Evolutionary conservation across 176 grass and related monocot genomes (phyloP).

Genomic region (Musa itinerans): DNA sequence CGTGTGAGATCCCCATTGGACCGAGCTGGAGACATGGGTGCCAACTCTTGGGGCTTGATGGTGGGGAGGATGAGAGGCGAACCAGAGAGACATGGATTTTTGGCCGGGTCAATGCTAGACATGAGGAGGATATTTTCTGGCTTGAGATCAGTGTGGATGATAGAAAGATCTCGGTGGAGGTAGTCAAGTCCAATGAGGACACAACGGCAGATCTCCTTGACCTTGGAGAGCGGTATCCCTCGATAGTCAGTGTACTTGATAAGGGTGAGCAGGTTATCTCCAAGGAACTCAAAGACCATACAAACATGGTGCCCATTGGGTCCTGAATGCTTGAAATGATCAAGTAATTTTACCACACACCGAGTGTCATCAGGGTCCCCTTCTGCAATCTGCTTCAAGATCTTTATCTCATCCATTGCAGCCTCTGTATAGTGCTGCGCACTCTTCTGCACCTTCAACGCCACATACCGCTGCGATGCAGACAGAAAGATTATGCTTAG

Average conservation of each 20-base stretch:
- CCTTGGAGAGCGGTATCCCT: conserved; percentile 73
- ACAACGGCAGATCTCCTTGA: conserved; percentile 78
- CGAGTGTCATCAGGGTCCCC: conserved; percentile 52
- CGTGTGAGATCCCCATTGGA: conserved; percentile 55
- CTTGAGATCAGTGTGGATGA: conserved; percentile 98
- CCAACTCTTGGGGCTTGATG: conserved; percentile 28
- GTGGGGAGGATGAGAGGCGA: conserved; percentile 41
- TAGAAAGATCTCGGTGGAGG: conserved; percentile 65
- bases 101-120: conserved; percentile 70
- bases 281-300: conserved; percentile 99
- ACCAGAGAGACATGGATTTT: conserved; percentile 61
- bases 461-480: conserved; percentile 73
- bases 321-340: conserved; percentile 94
- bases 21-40: conserved; percentile 23
- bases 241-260: conserved; percentile 83
- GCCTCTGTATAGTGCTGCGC: conserved; percentile 94
- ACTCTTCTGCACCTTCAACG: conserved; percentile 96
- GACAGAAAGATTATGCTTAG: not conserved
- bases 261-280: conserved; percentile 85
- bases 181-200: conserved; percentile 86
- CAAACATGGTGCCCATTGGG: conserved; percentile 89
- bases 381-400: conserved; percentile 89
- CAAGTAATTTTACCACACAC: conserved; percentile 95
- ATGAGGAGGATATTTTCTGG: conserved; percentile 91
- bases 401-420: conserved; percentile 97